Evolutionary conservation across 1,139 yeast species (phyloP).

Genomic region (Sugiyamaella paludigena): DNA sequence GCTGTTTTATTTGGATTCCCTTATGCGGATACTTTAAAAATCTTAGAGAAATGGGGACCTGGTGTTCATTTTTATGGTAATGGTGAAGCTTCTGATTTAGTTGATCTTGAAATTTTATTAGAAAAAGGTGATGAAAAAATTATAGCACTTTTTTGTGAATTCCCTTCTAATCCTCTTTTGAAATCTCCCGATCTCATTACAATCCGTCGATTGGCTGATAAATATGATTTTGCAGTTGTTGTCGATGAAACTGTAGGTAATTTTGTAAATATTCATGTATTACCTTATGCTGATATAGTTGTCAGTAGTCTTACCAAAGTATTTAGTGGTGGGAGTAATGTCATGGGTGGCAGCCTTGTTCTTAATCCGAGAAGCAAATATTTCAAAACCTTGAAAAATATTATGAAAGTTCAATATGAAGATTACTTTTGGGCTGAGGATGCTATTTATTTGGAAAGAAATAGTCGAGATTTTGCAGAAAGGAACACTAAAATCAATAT

Average conservation of each 20-base stretch:
- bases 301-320: conserved; percentile 88
- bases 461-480: conserved; percentile 79
- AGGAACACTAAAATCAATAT: conserved; percentile 65
- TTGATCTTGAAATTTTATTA: conserved; percentile 59
- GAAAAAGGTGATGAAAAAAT: conserved; percentile 56
- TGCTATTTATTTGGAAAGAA: conserved; percentile 86
- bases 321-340: conserved; percentile 92
- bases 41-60: conserved; percentile 85
- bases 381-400: conserved; percentile 53
- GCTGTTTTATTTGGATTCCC: conserved; percentile 95
- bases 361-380: conserved; percentile 63
- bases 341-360: conserved; percentile 89
- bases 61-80: conserved; percentile 73
- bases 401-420: conserved; percentile 55
- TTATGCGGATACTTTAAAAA: conserved; percentile 85
- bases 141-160: conserved; percentile 79
- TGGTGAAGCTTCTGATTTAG: conserved; percentile 74
- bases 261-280: conserved; percentile 75
- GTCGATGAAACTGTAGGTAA: conserved; percentile 96
- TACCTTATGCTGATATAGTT: conserved; percentile 80
- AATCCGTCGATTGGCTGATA: conserved; percentile 62
- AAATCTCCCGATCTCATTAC: conserved; percentile 74
- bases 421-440: conserved; percentile 92
- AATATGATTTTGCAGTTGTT: conserved; percentile 71
- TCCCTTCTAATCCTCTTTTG: conserved; percentile 89